Conservation (phyloP, 106 monocot genomes). For the Xerophyta viscosa region DNA sequence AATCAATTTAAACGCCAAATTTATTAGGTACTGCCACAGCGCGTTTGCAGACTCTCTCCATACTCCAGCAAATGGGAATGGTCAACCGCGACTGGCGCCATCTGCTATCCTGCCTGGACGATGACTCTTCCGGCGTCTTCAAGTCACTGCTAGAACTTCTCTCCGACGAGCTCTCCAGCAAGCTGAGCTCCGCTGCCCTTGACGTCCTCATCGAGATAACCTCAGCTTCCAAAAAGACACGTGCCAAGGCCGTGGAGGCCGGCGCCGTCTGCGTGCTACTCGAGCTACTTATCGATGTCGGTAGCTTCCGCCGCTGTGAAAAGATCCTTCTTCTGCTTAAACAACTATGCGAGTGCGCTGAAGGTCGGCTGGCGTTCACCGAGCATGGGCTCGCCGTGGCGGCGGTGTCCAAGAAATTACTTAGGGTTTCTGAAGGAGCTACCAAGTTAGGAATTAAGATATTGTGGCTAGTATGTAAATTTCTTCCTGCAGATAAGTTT, state of each 20-base stretch:
- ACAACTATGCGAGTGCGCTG: constrained; percentile 61
- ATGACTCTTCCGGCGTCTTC: constrained; percentile 26
- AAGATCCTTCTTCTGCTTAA: constrained; percentile 45
- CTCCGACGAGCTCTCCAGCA: constrained; percentile 48
- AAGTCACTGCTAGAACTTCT: constrained; percentile 64
- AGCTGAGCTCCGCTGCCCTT: constrained; percentile 42
- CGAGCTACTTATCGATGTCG: constrained; percentile 59
- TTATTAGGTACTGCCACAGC: no score
- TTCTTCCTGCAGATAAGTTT: constrained; percentile 39
- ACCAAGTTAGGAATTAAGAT: constrained; percentile 69
- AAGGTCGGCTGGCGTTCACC: constrained; percentile 54
- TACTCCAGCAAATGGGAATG: constrained; percentile 35
- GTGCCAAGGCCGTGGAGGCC: constrained; percentile 42
- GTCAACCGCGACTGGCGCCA: constrained; percentile 15
- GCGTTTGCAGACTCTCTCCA: constrained; percentile 39
- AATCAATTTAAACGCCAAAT: no score
- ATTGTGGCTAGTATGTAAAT: constrained; percentile 48
- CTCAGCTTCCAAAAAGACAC: constrained; percentile 27
- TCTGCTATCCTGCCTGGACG: constrained; percentile 4
- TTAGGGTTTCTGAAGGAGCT: constrained; percentile 49
- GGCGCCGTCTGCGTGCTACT: constrained; percentile 54
- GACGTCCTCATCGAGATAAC: constrained; percentile 43
- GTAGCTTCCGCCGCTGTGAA: constrained; percentile 43
- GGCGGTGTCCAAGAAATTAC: constrained; percentile 53
- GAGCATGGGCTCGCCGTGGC: constrained; percentile 59